Evolutionary conservation across 257 asterid species (phyloP).

Genomic region (Solanum pinnatisectum): DNA sequence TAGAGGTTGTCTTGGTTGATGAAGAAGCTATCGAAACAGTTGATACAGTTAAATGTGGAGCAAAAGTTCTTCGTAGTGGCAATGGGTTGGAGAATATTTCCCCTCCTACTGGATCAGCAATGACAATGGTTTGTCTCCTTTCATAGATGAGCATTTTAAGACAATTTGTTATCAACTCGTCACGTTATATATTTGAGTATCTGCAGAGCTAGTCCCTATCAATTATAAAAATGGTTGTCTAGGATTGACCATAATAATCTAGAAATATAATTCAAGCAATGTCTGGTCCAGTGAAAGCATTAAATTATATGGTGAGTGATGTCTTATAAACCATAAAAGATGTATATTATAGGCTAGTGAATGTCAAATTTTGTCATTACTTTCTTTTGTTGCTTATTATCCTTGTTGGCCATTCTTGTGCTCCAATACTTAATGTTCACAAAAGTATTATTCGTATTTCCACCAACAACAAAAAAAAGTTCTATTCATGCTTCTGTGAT

Average conservation of each 20-base stretch:
- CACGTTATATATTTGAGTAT: not conserved
- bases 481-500: not conserved
- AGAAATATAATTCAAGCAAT: not conserved
- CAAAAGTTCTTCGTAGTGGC: not conserved
- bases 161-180: not conserved
- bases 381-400: not conserved
- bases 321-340: not conserved
- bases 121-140: not conserved
- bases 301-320: conserved; percentile 69
- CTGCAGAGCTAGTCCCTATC: not conserved
- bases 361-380: not conserved
- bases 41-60: not conserved
- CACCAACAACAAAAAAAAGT: not conserved
- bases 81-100: not conserved
- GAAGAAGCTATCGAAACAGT: not conserved
- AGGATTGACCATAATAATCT: not conserved
- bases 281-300: conserved; percentile 90
- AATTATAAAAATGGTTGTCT: not conserved
- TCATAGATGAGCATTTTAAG: not conserved
- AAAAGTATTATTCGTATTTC: not conserved
- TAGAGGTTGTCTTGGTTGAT: not conserved
- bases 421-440: not conserved
- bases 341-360: not conserved
- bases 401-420: not conserved
- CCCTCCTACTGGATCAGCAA: not conserved